Evolutionary conservation across 345 rosid genomes (phyloP).

Genomic region (Boechera retrofracta): DNA sequence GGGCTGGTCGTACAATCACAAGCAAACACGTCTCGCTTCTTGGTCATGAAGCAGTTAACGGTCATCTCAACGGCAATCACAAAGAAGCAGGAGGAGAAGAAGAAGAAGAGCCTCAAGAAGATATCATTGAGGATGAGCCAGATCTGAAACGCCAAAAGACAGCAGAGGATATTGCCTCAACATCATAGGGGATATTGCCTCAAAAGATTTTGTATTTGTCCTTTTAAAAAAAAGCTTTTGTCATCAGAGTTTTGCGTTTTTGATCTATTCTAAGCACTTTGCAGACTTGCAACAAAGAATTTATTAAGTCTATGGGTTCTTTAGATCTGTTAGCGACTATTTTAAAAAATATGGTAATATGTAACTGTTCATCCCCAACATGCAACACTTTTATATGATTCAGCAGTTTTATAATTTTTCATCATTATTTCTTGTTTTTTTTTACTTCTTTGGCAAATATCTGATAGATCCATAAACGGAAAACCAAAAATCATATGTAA

Average conservation of each 20-base stretch:
- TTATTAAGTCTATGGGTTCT: background rate
- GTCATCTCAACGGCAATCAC: constrained; percentile 57
- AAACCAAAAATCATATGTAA: background rate
- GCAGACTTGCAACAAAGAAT: background rate
- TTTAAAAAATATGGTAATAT: background rate
- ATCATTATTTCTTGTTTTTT: background rate
- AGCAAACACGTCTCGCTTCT: constrained; percentile 91
- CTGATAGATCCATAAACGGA: background rate
- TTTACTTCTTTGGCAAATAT: background rate
- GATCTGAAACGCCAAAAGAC: constrained; percentile 46
- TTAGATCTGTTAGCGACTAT: background rate
- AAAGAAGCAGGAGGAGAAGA: constrained; percentile 55
- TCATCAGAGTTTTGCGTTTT: constrained; percentile 12
- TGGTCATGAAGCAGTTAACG: constrained; percentile 90
- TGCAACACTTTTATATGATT: background rate
- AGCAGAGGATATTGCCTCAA: constrained; percentile 33
- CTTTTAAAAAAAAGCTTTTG: background rate
- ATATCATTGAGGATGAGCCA: constrained; percentile 37
- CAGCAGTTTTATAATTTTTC: background rate
- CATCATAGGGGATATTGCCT: constrained; percentile 22
- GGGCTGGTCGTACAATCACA: constrained; percentile 96
- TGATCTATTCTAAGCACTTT: constrained; percentile 4
- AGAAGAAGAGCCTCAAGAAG: constrained; percentile 42
- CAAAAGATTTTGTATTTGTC: background rate
- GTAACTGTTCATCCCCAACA: background rate